phyloP scores from a whole-genome alignment of 306 rosid genomes.

The Lagenaria siceraria region DNA sequence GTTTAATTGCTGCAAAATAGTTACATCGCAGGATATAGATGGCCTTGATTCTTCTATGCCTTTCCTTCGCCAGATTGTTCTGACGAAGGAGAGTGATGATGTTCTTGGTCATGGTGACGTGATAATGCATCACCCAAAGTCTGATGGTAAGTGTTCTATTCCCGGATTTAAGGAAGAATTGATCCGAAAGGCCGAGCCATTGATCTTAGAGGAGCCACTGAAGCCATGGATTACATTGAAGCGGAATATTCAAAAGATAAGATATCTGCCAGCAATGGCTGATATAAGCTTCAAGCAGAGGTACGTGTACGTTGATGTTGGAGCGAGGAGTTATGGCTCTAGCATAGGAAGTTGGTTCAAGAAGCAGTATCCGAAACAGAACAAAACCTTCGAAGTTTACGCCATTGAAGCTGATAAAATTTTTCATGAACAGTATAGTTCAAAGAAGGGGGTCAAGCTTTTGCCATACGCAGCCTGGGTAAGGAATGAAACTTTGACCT shows the following conservation, averaged over 20 bases:
- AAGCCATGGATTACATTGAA: slow-evolving; percentile 94
- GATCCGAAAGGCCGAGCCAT: slow-evolving; percentile 66
- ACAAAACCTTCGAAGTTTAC: slow-evolving; percentile 73
- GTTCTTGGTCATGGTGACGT: slow-evolving; percentile 4
- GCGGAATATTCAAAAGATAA: slow-evolving; percentile 55
- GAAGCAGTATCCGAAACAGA: slow-evolving; percentile 96
- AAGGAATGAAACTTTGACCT: slow-evolving; percentile 67
- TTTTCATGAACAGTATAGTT: slow-evolving; percentile 64
- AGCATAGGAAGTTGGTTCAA: slow-evolving; percentile 94
- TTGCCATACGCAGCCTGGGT: slow-evolving; percentile 95
- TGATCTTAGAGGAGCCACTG: slow-evolving; percentile 66
- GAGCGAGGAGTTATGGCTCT: slow-evolving; percentile 94
- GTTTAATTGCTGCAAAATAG: slow-evolving; percentile 62
- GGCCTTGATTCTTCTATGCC: slow-evolving; percentile 69
- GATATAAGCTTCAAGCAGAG: slow-evolving; percentile 81
- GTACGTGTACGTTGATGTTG: slow-evolving; percentile 89
- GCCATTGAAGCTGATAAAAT: slow-evolving; percentile 87
- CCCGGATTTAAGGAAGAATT: slow-evolving; percentile 66
- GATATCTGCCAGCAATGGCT: slow-evolving; percentile 63
- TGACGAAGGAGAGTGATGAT: slow-evolving; percentile 38
- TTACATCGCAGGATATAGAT: slow-evolving; percentile 55
- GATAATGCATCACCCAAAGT: slow-evolving; percentile 13
- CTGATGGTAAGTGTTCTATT: slow-evolving; percentile 46
- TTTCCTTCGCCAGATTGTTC: slow-evolving; percentile 55
- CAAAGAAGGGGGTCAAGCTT: slow-evolving; percentile 60